Base-by-base conservation (phyloP, 179 eudicot species). In the Patellifolia procumbens region DNA sequence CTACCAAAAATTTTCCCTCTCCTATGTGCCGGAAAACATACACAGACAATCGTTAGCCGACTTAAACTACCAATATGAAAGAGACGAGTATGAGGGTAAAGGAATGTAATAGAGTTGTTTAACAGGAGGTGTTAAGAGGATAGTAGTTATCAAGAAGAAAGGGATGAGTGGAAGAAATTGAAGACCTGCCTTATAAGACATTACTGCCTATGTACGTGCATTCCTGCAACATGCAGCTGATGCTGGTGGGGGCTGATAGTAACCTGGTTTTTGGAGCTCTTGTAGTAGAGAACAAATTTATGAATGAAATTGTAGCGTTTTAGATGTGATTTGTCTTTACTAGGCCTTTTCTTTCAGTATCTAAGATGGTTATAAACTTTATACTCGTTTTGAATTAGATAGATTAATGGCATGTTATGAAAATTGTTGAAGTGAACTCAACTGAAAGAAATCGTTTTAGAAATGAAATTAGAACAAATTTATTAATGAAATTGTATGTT, bases 201-300 rank as follows among this genome's bases (percentile, higher is more conserved):
- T 49, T 48, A 31, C 68, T 66, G 78, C 74, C 78, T 37, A 29
- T 42, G 34, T 76, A 53, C 55, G 46, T 73, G 76, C 31, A 24
- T 68, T 56, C 74, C 82, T 79, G 78, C 82, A 74, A 74, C 82
- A 80, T 75, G 82, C 79, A 68, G 16, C 56, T 10, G 34, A 43
- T 78, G 78, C 67, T 73, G 48, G 73, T 78, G 79, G 82, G 77
- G 79, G 71, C 72, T 80, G 75, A 80, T 31, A 69, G 79, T 78
- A 60, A 75, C 79, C 79, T 69, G 70, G 71, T 74, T 62, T 79
- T 78, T 64, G 76, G 81, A 63, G 51, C 68, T 55, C 19, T 56
- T 55, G 0, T 43, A 4, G 16, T 62, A 24, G 19, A 49, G 17
- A 48, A 45, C 72, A 68, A 28, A 68, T 45, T 28, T 70, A 51